These are phyloP conservation scores for Pezicula carpinea DNA, from an alignment of 2,329 filamentous ascomycete species.

Conservation along the genomic window DNA sequence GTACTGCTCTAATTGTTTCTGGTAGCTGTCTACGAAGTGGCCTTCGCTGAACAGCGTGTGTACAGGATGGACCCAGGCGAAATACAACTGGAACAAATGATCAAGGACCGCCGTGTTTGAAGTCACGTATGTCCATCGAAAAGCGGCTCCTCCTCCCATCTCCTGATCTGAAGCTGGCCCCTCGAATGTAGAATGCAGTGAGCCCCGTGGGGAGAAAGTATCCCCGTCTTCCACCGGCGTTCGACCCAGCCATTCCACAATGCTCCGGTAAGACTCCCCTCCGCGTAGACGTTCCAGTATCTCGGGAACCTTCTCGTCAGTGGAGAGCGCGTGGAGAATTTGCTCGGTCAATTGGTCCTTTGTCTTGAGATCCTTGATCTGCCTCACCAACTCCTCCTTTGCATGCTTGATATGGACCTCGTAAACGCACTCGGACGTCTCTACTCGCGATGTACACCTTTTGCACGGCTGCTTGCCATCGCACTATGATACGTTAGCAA, in stretches of 20 bases:
- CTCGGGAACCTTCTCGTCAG: slow-evolving; percentile 24
- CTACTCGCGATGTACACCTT: slow-evolving; percentile 24
- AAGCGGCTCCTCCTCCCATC: slow-evolving; percentile 9
- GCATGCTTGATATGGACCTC: slow-evolving; percentile 31
- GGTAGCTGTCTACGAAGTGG: slow-evolving; percentile 25
- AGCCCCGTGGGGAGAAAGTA: slow-evolving; percentile 18
- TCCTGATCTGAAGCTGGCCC: slow-evolving; percentile 19
- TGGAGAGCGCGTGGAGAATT: slow-evolving; percentile 25
- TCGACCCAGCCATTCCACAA: slow-evolving; percentile 25
- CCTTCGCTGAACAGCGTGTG: slow-evolving; percentile 29
- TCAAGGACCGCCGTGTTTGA: slow-evolving; percentile 19
- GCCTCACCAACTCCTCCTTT: slow-evolving; percentile 29
- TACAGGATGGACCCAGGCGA: slow-evolving; percentile 31
- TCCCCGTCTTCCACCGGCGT: slow-evolving; percentile 17
- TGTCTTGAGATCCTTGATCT: slow-evolving; percentile 26
- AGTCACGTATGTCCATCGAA: slow-evolving; percentile 26
- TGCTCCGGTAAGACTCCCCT: slow-evolving; percentile 24
- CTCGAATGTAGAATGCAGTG: slow-evolving; percentile 21
- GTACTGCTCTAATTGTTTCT: slow-evolving; percentile 13
- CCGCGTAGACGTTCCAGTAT: slow-evolving; percentile 26
- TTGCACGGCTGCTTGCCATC: slow-evolving; percentile 30
- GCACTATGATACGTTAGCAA: slow-evolving; percentile 20
- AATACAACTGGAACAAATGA: slow-evolving; percentile 30
- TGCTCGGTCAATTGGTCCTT: slow-evolving; percentile 25
- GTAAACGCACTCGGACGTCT: slow-evolving; percentile 26